Percentiles rank a stretch among this genome's conserved stretches.
These are phyloP conservation scores for Aspergillus pseudoviridinutans DNA, from an alignment of 2,329 filamentous ascomycete species.

Conservation along the genomic window DNA sequence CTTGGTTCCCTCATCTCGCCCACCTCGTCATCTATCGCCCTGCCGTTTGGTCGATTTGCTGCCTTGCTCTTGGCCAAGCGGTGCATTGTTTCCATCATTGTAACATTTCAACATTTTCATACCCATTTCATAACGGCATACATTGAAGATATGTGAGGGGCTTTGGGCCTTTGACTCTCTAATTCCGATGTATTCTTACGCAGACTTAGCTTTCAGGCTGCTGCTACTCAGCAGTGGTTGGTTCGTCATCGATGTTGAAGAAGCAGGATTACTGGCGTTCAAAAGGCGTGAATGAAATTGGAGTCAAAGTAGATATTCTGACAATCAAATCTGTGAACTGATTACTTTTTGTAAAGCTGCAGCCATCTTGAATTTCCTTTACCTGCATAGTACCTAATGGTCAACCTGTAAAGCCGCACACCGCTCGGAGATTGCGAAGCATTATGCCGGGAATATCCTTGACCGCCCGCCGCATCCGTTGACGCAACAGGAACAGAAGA, in stretches of 20 bases:
- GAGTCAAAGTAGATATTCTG: slow-evolving; percentile 13
- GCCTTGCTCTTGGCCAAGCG: background rate
- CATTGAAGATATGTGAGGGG: background rate
- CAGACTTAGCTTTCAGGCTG: background rate
- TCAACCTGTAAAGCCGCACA: background rate
- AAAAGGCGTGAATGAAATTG: slow-evolving; percentile 15
- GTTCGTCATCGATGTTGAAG: slow-evolving; percentile 7
- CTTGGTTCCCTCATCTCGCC: background rate
- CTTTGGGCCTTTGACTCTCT: background rate
- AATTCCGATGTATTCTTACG: background rate
- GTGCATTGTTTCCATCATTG: slow-evolving; percentile 2
- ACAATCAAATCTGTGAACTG: background rate
- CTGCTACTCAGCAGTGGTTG: background rate
- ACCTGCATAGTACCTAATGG: background rate
- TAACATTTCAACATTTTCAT: slow-evolving; percentile 6
- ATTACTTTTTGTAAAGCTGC: background rate
- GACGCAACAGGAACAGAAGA: slow-evolving; percentile 5
- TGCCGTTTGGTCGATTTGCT: background rate
- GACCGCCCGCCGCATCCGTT: slow-evolving; percentile 9
- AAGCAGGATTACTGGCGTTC: slow-evolving; percentile 14
- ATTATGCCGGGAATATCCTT: slow-evolving; percentile 2
- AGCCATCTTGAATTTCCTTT: background rate
- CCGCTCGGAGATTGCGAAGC: background rate
- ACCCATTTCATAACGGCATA: slow-evolving; percentile 3
- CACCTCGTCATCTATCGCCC: background rate